Evolutionary conservation across 805 yeast genomes (phyloP).

Genomic region (Hemisphaericaspora nanyangensis): DNA sequence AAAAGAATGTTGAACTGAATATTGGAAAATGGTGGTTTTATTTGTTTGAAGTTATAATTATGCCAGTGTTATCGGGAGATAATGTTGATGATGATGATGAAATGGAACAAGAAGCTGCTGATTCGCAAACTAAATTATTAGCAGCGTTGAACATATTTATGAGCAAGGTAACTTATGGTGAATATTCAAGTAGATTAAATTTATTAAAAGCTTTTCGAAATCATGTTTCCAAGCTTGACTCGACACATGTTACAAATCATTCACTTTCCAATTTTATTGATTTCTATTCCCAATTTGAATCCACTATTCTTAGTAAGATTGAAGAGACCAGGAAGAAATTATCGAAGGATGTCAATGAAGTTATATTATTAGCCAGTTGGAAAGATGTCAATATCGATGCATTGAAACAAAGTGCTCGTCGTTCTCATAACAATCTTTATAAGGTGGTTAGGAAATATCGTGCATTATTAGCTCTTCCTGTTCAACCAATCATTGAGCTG

Average conservation of each 20-base stretch:
- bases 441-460: constrained; percentile 83
- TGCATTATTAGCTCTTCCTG: constrained; percentile 48
- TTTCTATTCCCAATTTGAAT: constrained; percentile 65
- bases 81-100: constrained; percentile 11
- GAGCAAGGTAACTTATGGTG: constrained; percentile 75
- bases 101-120: constrained; percentile 7
- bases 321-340: constrained; percentile 46
- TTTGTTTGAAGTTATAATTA: constrained; percentile 73
- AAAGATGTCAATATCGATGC: constrained; percentile 94
- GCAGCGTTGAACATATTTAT: constrained; percentile 70
- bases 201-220: constrained; percentile 61
- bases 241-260: constrained; percentile 19
- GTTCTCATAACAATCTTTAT: constrained; percentile 80
- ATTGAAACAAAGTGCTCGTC: constrained; percentile 86
- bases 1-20: constrained; percentile 38
- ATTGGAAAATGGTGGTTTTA: constrained; percentile 91
- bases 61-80: constrained; percentile 44
- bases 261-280: constrained; percentile 55
- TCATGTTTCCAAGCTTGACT: constrained; percentile 41
- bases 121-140: constrained; percentile 22
- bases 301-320: constrained; percentile 45
- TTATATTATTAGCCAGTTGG: constrained; percentile 91
- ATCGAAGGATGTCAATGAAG: constrained; percentile 79
- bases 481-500: constrained; percentile 52
- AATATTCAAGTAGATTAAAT: constrained; percentile 54